Percentiles rank a stretch among this genome's conserved stretches.
Evolutionary conservation across 257 asterid genomes (phyloP).

Genomic region (Jacaranda copaia): DNA sequence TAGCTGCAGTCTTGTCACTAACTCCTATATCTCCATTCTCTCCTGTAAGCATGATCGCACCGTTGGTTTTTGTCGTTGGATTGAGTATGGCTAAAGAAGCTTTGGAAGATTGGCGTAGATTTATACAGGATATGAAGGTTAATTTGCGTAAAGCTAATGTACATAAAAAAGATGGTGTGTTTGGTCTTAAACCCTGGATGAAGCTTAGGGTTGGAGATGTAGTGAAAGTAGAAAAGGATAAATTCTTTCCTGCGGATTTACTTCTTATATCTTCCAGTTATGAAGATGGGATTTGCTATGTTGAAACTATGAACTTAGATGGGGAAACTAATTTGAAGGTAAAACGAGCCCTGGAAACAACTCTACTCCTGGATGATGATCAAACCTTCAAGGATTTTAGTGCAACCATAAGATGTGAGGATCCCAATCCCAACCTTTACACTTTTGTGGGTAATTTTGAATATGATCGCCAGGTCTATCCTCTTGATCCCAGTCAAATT

Average conservation of each 20-base stretch:
- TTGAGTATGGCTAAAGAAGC: constrained; percentile 99
- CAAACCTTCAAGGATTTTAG: constrained; percentile 70
- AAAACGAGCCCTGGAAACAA: constrained; percentile 82
- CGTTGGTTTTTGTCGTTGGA: constrained; percentile 89
- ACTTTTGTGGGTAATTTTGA: constrained; percentile 92
- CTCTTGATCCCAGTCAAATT: constrained; percentile 94
- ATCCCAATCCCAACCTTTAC: constrained; percentile 94
- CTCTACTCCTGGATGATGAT: constrained; percentile 76
- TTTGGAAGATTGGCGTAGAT: constrained; percentile 93
- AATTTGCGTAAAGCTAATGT: constrained; percentile 80
- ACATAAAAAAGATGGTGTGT: constrained; percentile 72
- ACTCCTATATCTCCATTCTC: constrained; percentile 91
- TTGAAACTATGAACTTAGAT: constrained; percentile 97
- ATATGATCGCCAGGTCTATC: constrained; percentile 76
- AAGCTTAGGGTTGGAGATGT: constrained; percentile 92
- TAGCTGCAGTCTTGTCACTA: constrained; percentile 86
- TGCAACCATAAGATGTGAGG: constrained; percentile 87
- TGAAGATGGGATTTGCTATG: constrained; percentile 97
- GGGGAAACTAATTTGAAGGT: constrained; percentile 99
- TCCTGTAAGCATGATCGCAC: constrained; percentile 91
- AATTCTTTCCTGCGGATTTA: constrained; percentile 94
- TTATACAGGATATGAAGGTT: constrained; percentile 96
- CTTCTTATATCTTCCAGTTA: constrained; percentile 93
- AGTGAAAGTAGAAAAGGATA: constrained; percentile 91
- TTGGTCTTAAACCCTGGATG: constrained; percentile 88